These are phyloP conservation scores for Auricularia sp. DNA, from an alignment of 768 basidiomycete species.

Conservation along the genomic window DNA sequence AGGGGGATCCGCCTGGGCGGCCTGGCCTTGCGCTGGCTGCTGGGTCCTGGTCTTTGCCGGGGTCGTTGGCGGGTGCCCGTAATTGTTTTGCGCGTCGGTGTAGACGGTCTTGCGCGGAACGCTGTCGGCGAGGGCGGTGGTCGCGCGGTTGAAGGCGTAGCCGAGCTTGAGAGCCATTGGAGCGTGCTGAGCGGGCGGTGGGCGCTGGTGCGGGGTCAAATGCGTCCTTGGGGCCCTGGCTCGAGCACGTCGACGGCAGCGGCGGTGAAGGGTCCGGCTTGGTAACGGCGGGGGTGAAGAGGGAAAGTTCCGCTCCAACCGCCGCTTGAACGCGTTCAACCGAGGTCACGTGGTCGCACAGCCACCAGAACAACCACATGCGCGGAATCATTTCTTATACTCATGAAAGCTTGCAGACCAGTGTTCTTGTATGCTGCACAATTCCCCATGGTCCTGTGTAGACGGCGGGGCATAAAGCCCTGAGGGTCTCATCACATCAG, in stretches of 20 bases:
- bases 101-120: background rate
- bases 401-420: too few relatives aligned
- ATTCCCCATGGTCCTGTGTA: too few relatives aligned
- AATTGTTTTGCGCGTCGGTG: background rate
- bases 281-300: background rate
- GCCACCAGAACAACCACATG: background rate
- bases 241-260: background rate
- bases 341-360: background rate
- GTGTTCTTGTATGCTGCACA: too few relatives aligned
- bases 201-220: background rate
- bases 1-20: conserved; percentile 28
- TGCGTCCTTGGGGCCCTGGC: background rate
- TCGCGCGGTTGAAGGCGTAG: background rate
- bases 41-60: background rate
- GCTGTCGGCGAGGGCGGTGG: background rate
- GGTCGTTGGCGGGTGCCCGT: background rate
- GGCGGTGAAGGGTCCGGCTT: background rate
- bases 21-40: background rate
- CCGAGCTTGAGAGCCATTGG: background rate
- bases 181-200: background rate
- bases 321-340: background rate
- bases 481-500: too few relatives aligned
- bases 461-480: too few relatives aligned
- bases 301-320: background rate
- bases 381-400: too few relatives aligned